Evolutionary conservation across 208 protist genomes (phyloP).

Genomic region (Leishmania turanica): DNA sequence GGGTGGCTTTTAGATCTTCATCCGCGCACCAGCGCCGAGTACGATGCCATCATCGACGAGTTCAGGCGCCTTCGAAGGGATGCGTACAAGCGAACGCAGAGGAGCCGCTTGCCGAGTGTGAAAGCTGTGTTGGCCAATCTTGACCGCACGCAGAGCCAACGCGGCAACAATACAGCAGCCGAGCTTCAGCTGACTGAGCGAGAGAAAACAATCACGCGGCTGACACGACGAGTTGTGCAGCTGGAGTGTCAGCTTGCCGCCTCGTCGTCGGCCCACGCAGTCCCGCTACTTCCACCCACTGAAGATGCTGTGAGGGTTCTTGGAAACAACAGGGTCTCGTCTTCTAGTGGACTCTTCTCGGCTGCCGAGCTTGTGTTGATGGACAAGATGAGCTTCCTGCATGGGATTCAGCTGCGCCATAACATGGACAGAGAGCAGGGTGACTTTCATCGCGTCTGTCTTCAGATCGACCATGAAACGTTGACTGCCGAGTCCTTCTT

Average conservation of each 20-base stretch:
- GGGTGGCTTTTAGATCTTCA: conserved; percentile 72
- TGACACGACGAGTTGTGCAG: conserved; percentile 22
- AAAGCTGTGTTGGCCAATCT: conserved; percentile 8
- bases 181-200: conserved; percentile 19
- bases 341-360: conserved; percentile 16
- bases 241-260: conserved; percentile 22
- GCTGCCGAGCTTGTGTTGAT: conserved; percentile 24
- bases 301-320: background rate
- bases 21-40: conserved; percentile 41
- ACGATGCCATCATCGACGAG: conserved; percentile 49
- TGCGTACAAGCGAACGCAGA: background rate
- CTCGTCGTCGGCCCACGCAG: conserved; percentile 1
- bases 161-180: background rate
- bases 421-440: conserved; percentile 3
- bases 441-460: conserved; percentile 22
- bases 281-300: conserved; percentile 13
- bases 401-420: conserved; percentile 27
- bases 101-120: background rate
- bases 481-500: conserved; percentile 27
- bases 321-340: background rate
- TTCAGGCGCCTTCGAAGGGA: conserved; percentile 35
- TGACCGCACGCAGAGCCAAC: background rate
- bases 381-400: conserved; percentile 19
- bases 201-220: conserved; percentile 27
- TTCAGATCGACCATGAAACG: conserved; percentile 27